Evolutionary conservation across 2,329 filamentous ascomycete genomes (phyloP).

Genomic region (Fusarium buxicola): DNA sequence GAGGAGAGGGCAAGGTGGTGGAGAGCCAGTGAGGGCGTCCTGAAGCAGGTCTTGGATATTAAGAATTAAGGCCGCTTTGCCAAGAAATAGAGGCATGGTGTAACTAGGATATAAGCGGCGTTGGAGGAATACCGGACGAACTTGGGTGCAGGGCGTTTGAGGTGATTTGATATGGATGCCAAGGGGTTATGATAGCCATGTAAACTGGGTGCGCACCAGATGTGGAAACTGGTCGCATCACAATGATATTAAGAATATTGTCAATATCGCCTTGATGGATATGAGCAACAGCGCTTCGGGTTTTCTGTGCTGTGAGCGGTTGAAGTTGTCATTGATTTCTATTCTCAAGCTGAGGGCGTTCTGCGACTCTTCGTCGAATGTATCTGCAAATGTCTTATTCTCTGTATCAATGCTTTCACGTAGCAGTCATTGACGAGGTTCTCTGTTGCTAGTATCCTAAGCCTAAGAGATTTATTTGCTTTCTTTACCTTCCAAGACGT

Average conservation of each 20-base stretch:
- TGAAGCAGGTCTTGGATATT: conserved; percentile 73
- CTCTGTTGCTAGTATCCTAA: too few relatives aligned
- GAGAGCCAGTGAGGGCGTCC: conserved; percentile 72
- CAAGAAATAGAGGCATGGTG: conserved; percentile 1
- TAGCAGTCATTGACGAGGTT: too few relatives aligned
- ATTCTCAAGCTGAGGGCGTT: too few relatives aligned
- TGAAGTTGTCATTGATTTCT: too few relatives aligned
- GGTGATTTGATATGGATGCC: conserved; percentile 5
- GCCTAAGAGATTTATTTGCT: too few relatives aligned
- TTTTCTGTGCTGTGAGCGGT: too few relatives aligned
- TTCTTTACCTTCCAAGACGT: too few relatives aligned
- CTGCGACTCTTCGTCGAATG: too few relatives aligned
- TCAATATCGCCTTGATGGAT: neutral
- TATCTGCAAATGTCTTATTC: too few relatives aligned
- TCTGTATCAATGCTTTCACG: too few relatives aligned
- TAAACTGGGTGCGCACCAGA: neutral
- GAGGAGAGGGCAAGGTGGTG: conserved; percentile 83
- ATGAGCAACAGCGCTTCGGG: neutral
- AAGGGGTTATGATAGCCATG: neutral
- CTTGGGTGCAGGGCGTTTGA: conserved; percentile 30
- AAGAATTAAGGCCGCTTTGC: conserved; percentile 49
- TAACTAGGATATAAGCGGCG: conserved; percentile 16
- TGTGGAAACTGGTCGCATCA: neutral
- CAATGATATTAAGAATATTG: neutral
- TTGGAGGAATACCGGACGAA: conserved; percentile 16